Base-by-base conservation (phyloP, 768 basidiomycete genomes). In the Serendipita indica region DNA sequence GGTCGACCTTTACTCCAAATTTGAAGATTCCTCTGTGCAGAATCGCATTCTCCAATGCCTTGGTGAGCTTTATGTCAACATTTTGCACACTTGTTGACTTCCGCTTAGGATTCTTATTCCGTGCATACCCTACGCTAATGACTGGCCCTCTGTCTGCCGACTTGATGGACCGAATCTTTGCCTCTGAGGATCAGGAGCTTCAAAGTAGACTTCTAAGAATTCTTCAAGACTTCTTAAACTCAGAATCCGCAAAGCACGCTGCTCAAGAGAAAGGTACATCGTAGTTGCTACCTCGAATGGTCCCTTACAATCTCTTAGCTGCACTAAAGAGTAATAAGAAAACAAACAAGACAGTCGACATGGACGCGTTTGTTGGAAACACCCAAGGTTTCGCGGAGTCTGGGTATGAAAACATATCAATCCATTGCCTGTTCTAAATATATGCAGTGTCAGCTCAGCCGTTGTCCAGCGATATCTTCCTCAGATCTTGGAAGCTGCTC, bases 361-460 rank as follows among this genome's bases (percentile, higher is more conserved):
- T 99, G 83, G 85, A 86, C 0, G 90, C 96, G 65, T 75, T 99
- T 6, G 86, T 98, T 2, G 96, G 96, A 0, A 93, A 94, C 65
- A 91, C 91, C 0, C 86, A 91, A 65, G 90, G 86, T 1, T 94
- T 98, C 68, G 91, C 94, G 0, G 96, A 98, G 64, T 97, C 94
- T 3, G 93, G 93, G 96, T 97, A 70, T 65, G 80, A 62, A 30
- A 18, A 10, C 16, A 10, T n/a, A 25, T 49, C 32, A 3, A 1
- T 30, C 16, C 22, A 3, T 35, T 60, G 43, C 6, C 18, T 27
- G 14, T 27, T 39, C 10, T 41, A 20, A 60, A 12, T 62, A 33
- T 46, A 62, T 60, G 27, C 65, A 98, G 94, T 27, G 89, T 97
- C 61, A 90, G 89, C 69, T 93, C 94, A 1, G 89, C 90, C 2